phyloP scores from a whole-genome alignment of 768 basidiomycete species.

The Amanita rubescens region DNA sequence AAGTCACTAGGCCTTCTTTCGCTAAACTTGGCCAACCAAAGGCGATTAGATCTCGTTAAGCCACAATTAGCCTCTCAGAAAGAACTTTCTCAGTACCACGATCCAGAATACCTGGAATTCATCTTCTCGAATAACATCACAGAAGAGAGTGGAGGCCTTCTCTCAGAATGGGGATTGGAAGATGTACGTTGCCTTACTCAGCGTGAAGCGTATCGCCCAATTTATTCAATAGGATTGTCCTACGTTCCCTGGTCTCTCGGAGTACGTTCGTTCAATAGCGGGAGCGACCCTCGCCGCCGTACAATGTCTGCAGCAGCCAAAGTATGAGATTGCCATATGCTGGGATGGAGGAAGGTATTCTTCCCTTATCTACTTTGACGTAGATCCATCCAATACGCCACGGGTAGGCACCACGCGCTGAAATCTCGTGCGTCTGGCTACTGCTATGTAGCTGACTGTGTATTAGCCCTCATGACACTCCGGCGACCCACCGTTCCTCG shows the following conservation, averaged over 20 bases:
- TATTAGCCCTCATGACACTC: conserved; percentile 72
- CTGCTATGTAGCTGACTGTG: conserved; percentile 90
- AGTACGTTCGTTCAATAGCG: conserved; percentile 66
- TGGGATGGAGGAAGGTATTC: conserved; percentile 87
- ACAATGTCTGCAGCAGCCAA: conserved; percentile 41
- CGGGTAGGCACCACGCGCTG: conserved; percentile 70
- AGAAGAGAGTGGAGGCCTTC: conserved; percentile 7
- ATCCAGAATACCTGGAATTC: conserved; percentile 59
- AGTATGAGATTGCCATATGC: conserved; percentile 60
- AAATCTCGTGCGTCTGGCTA: conserved; percentile 79
- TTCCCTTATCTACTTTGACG: background rate
- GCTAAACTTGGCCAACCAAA: conserved; percentile 17
- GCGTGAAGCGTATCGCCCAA: background rate
- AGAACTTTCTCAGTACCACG: conserved; percentile 65
- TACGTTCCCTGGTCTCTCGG: conserved; percentile 55
- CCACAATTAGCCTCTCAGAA: conserved; percentile 46
- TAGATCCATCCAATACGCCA: background rate
- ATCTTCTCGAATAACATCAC: conserved; percentile 33
- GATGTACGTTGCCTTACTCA: conserved; percentile 17
- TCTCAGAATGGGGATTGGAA: conserved; percentile 42
- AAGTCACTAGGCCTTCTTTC: conserved; percentile 42
- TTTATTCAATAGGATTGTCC: conserved; percentile 65
- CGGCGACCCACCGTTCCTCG: conserved; percentile 28
- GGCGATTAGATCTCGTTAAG: conserved; percentile 38
- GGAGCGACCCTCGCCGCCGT: conserved; percentile 76